A percentile compares a stretch with the other conserved stretches of the same genome.
Evolutionary conservation across 257 asterid species (phyloP).

Genomic region (Thymus mandschuricus): DNA sequence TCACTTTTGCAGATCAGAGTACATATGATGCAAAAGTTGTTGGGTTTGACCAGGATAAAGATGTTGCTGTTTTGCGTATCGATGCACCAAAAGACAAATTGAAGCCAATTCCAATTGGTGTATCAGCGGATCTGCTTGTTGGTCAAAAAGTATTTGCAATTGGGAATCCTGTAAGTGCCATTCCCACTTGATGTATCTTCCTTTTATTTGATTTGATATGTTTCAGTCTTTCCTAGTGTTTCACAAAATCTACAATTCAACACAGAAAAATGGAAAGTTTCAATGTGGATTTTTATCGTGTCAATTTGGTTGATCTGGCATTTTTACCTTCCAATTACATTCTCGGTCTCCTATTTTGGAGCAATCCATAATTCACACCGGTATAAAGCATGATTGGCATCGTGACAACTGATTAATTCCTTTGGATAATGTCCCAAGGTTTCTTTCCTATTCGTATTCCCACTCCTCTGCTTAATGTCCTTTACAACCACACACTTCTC

Average conservation of each 20-base stretch:
- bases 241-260: background rate
- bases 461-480: background rate
- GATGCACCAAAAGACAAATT: constrained; percentile 79
- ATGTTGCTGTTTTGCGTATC: constrained; percentile 85
- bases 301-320: background rate
- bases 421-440: background rate
- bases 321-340: constrained; percentile 7
- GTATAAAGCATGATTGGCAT: background rate
- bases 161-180: constrained; percentile 86
- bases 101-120: constrained; percentile 89
- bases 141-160: constrained; percentile 98
- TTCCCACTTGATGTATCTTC: constrained; percentile 21
- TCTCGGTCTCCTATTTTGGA: background rate
- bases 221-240: background rate
- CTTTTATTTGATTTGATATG: background rate
- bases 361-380: constrained; percentile 21
- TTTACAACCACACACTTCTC: background rate
- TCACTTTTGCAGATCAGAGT: constrained; percentile 83
- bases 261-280: constrained; percentile 9
- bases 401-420: constrained; percentile 10
- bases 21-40: constrained; percentile 86
- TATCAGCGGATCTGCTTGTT: constrained; percentile 94
- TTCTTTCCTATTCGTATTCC: constrained; percentile 13
- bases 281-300: background rate
- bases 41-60: constrained; percentile 99